Base-by-base conservation (phyloP, 2,329 filamentous ascomycete genomes). In the Dothiorella sarmentorum region DNA sequence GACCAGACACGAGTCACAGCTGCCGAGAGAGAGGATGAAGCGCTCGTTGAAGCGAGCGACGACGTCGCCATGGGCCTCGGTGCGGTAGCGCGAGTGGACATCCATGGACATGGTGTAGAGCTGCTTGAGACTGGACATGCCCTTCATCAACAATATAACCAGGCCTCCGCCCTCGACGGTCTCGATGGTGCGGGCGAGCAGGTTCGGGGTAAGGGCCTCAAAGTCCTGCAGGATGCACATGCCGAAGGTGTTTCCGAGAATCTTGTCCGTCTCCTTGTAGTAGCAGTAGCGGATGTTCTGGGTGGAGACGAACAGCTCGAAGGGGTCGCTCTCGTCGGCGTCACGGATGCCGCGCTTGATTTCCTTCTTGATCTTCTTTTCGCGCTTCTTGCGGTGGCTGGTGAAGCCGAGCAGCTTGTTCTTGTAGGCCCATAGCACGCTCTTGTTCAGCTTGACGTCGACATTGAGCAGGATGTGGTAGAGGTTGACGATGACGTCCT, bases 181-280 rank as follows among this genome's bases (percentile, higher is more conserved):
- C 77, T 99, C 95, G 65, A 99, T 90, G 1, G 92, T 97, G 62
- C 93, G 85, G 20, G 94, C 94, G 29, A 99, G 83, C 64, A 97
- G 82, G 71, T 99, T 99, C n/a, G 94, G 94, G 9, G 94, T 99
- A 65, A 99, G 84, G 38, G 92, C 94, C 75, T 99, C 94, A 68
- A 99, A 99, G 71, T 99, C 94, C 74, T 99, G 94, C 66, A 99
- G 78, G 64, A 99, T 96, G 73, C 91, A 97, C 90, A 97, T 97
- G 71, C 93, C 93, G 71, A 94, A 99, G 42, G 94, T 99, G 74
- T 97, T 96, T 72, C 94, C 94, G 59, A 97, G 77, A 70, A 99
- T 97, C 81, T 97, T 97, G 69, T 99, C 94, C 26, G 94, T 97
- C 78, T 99, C 94, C 77, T 99, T 99, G 81, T 99, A 99, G 82